A percentile compares a stretch with the other conserved stretches of the same genome.
phyloP scores from a whole-genome alignment of 768 basidiomycete species.

The Suillus paluster region DNA sequence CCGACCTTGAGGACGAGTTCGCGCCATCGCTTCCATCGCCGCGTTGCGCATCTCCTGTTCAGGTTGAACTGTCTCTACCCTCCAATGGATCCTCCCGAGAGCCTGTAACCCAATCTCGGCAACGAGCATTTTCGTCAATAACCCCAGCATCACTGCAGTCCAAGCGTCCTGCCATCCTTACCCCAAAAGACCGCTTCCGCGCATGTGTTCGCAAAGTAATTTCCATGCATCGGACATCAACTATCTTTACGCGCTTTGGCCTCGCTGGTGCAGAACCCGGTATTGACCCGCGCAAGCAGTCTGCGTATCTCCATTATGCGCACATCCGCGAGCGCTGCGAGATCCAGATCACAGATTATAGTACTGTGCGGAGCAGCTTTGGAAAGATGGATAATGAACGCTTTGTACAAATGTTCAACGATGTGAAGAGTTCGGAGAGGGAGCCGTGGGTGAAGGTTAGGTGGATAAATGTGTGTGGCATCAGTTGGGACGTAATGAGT shows the following conservation, averaged over 20 bases:
- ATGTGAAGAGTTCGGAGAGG: constrained; percentile 46
- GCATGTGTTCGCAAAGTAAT: constrained; percentile 64
- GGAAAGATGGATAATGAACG: constrained; percentile 62
- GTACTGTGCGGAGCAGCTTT: constrained; percentile 53
- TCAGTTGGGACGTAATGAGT: constrained; percentile 75
- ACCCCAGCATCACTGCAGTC: constrained; percentile 2
- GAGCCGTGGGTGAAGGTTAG: constrained; percentile 70
- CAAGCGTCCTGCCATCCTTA: constrained; percentile 17
- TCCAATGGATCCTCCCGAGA: constrained; percentile 5
- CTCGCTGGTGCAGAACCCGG: constrained; percentile 70
- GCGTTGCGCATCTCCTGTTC: constrained; percentile 18
- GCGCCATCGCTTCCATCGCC: constrained; percentile 2
- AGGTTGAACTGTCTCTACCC: constrained; percentile 14
- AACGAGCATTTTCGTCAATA: not conserved
- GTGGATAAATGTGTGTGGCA: constrained; percentile 76
- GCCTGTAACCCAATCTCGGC: constrained; percentile 1
- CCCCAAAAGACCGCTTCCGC: constrained; percentile 58
- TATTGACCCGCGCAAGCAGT: constrained; percentile 64
- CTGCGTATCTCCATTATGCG: constrained; percentile 58
- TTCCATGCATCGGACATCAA: constrained; percentile 58
- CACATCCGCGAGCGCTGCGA: constrained; percentile 62
- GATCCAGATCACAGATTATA: constrained; percentile 74
- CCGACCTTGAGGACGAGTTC: constrained; percentile 53
- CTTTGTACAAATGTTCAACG: constrained; percentile 60
- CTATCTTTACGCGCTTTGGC: constrained; percentile 37